phyloP scores from a whole-genome alignment of 352 stramenopile species.

The Albugo laibachii region DNA sequence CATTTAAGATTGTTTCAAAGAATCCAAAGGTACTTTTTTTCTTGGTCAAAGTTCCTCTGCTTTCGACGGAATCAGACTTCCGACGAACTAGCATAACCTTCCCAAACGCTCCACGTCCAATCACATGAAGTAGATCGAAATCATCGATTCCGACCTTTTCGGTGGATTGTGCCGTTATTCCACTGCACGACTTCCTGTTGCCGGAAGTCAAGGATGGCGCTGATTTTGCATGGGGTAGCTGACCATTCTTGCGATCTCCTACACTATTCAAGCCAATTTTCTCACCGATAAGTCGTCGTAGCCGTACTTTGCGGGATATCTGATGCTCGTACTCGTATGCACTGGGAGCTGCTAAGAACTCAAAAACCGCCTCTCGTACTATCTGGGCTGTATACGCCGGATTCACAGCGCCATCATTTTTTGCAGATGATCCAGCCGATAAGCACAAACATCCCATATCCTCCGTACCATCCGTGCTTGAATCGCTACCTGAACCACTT shows the following conservation, averaged over 20 bases:
- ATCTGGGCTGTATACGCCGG: constrained; percentile 49
- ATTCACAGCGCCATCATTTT: constrained; percentile 17
- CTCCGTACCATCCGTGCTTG: neutral
- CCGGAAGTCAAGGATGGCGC: neutral
- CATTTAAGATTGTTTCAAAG: neutral
- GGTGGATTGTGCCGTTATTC: constrained; percentile 1
- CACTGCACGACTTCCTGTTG: neutral
- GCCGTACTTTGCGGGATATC: constrained; percentile 22
- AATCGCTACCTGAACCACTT: constrained; percentile 3
- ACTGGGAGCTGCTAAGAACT: constrained; percentile 52
- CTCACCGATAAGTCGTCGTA: constrained; percentile 1
- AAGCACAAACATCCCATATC: constrained; percentile 50
- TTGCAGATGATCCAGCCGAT: constrained; percentile 38
- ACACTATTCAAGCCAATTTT: constrained; percentile 1
- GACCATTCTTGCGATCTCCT: neutral
- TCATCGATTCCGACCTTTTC: constrained; percentile 59
- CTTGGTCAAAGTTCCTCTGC: neutral
- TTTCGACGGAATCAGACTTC: constrained; percentile 9
- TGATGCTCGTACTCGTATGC: constrained; percentile 59
- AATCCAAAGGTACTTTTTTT: constrained; percentile 1
- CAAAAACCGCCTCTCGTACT: constrained; percentile 60
- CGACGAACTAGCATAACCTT: constrained; percentile 84
- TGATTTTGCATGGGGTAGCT: neutral
- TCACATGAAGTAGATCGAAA: constrained; percentile 93
- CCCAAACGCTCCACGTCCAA: constrained; percentile 93